phyloP scores from a whole-genome alignment of 2,329 filamentous ascomycete genomes.

The Colletotrichum limetticola region DNA sequence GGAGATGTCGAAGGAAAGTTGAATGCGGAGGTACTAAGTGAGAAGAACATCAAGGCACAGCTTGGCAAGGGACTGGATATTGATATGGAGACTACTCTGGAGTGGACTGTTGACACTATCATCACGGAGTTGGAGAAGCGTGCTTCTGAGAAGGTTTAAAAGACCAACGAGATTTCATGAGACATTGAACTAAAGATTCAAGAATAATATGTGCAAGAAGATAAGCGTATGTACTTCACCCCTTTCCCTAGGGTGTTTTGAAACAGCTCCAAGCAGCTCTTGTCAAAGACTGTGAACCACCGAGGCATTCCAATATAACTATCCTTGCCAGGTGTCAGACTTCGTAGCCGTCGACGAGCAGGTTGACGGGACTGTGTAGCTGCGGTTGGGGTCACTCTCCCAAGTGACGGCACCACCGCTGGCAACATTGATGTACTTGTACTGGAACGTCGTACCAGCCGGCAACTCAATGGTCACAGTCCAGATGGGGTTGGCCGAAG shows the following conservation, averaged over 20 bases:
- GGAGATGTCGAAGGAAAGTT: conserved; percentile 73
- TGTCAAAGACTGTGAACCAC: background rate
- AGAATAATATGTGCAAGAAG: background rate
- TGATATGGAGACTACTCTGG: conserved; percentile 70
- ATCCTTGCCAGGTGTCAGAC: conserved; percentile 47
- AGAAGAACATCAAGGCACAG: conserved; percentile 61
- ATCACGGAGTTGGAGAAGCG: conserved; percentile 56
- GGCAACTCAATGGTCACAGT: conserved; percentile 63
- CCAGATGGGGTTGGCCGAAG: conserved; percentile 70
- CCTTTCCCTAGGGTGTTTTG: background rate
- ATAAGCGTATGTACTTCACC: background rate
- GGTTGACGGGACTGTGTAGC: conserved; percentile 47
- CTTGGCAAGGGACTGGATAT: conserved; percentile 57
- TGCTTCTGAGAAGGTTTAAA: background rate
- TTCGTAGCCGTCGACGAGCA: conserved; percentile 43
- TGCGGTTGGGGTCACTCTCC: conserved; percentile 70
- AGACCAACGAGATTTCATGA: background rate
- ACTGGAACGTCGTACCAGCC: conserved; percentile 67
- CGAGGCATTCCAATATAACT: background rate
- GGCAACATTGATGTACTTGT: conserved; percentile 75
- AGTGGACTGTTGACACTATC: conserved; percentile 75
- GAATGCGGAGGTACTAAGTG: conserved; percentile 55
- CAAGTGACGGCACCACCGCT: conserved; percentile 66
- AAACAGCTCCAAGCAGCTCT: background rate
- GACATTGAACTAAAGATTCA: background rate